Evolutionary conservation across 1,284 basidiomycete genomes (phyloP), one percentile per base, ranked within the genome.

Genomic region (Rhodotorula glutinis): DNA sequence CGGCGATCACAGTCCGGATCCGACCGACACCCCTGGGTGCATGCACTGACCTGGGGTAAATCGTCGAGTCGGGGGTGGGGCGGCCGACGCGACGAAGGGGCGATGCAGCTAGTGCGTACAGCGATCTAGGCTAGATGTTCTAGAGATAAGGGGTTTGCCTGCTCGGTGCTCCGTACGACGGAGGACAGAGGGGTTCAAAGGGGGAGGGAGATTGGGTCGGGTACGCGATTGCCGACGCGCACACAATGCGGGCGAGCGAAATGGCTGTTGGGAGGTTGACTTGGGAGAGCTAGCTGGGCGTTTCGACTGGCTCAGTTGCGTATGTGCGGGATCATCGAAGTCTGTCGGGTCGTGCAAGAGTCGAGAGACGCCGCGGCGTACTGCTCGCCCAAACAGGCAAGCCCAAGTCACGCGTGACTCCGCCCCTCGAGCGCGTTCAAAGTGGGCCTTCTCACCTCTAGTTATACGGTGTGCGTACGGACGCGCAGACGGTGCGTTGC

Each of bases 291-390:
- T n/a, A n/a, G 13, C n/a, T 27, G 25, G 8, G 47, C 40, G 47
- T 23, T 29, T n/a, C 33, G 4, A 47, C 23, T 25, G 46, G 30
- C 25, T 38, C 23, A n/a, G 46, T n/a, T 49, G 30, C 14, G 25
- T 56, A 56, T 56, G 46, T 47, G 57, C 57, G 47, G 30, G n/a
- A 58, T 58, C 57, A 58, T 58, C 33, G 46, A 51, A 2, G n/a
- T n/a, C 38, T n/a, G 53, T 23, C 13, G 17, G 41, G 5, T 25
- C 17, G 21, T 33, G 23, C 14, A 33, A 2, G 53, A 44, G 21
- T 19, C 43, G 43, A 55, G 33, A 41, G 53, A 16, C n/a, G 53
- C 53, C 33, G 23, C 38, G 25, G 11, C 13, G 16, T 7, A 7
- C 5, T 44, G 43, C 14, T 44, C 43, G 43, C 21, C 43, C 43